Evolutionary conservation across 140 eudicot species (phyloP), one percentile per base, ranked within the genome.

Genomic region (Cichorium intybus): DNA sequence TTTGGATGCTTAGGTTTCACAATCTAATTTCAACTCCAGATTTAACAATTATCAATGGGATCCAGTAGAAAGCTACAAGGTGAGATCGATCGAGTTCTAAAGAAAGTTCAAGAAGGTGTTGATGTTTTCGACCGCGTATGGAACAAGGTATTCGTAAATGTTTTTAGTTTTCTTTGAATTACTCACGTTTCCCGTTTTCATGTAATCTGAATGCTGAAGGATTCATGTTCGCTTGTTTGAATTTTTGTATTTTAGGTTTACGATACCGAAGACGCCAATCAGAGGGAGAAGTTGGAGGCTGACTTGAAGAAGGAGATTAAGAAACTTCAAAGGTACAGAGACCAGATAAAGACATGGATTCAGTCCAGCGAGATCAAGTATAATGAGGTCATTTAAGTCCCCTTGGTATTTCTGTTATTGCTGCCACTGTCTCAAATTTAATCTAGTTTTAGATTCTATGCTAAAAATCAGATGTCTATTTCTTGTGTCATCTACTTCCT

Each of bases 111-210:
- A 56, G 99, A 93, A 62, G 97, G 99, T 31, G 99, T 93, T 33
- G 99, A 93, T 54, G 97, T 93, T 11, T 93, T 93, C 60, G 99
- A 93, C n/a, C n/a, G n/a, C n/a, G n/a, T n/a, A 48, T 93, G 99
- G 99, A 93, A 88, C 76, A 93, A 93, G 99, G 99, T 93, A n/a
- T 28, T 24, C 6, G 0, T 43, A 7, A 56, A 15, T 14, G 2
- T 24, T 7, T 64, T 11, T 5, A 29, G 4, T 48, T 41, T 27
- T 11, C 6, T 16, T 26, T 24, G 4, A 23, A 59, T 55, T 10
- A 26, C 56, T 46, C 56, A 37, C 6, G 16, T 20, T 51, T 10
- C 35, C 4, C 8, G 10, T 17, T 29, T 2, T 10, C 49, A 29
- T 21, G 22, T 33, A 3, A 26, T 63, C 47, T 10, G 10, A 56